A percentile compares a stretch with the other conserved stretches of the same genome.
Conservation (phyloP, 2,329 filamentous ascomycete species). For the Aspergillus fijiensis region DNA sequence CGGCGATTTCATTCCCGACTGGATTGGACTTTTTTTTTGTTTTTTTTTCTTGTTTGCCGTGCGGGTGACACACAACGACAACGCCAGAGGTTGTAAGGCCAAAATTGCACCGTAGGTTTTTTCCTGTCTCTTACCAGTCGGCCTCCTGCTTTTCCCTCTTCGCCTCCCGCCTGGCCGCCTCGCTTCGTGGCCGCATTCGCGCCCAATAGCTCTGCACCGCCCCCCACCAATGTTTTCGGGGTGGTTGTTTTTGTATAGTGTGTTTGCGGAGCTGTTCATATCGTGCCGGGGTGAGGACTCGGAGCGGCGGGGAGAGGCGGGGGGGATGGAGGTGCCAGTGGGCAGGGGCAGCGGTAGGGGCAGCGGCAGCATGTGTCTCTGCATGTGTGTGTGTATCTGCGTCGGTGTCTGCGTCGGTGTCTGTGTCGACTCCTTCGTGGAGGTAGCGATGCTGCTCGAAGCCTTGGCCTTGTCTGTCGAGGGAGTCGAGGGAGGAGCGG, state of each 20-base stretch:
- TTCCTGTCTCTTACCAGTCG: too few relatives aligned
- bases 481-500: background rate
- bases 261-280: constrained; percentile 13
- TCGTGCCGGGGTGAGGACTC: constrained; percentile 15
- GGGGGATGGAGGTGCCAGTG: background rate
- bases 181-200: constrained; percentile 4
- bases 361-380: background rate
- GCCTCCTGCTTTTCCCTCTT: background rate
- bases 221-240: background rate
- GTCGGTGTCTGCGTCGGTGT: background rate
- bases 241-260: background rate
- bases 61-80: background rate
- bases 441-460: background rate
- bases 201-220: constrained; percentile 12
- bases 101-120: background rate
- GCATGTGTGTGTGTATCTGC: background rate
- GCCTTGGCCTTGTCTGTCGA: background rate
- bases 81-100: background rate
- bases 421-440: background rate
- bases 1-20: background rate
- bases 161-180: background rate
- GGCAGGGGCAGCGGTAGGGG: too few relatives aligned
- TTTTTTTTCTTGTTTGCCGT: background rate
- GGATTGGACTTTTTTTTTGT: background rate
- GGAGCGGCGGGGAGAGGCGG: constrained; percentile 11